Evolutionary conservation across 148 eudicot genomes (phyloP).

Genomic region (Heliosperma pusillum): DNA sequence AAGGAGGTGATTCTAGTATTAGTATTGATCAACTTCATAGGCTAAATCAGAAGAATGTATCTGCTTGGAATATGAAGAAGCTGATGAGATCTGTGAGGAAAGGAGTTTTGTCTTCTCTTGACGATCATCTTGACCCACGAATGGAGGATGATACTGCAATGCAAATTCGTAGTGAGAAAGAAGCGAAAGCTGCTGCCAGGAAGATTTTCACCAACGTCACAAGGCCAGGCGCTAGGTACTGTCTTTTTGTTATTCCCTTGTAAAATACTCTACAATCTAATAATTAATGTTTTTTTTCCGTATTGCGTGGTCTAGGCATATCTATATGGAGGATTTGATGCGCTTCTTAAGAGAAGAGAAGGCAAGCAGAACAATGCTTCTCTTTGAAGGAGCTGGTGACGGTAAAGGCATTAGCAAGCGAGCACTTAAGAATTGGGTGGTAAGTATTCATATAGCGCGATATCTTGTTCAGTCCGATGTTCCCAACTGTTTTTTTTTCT

Average conservation of each 20-base stretch:
- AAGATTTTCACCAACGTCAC: constrained; percentile 62
- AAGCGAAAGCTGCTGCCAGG: constrained; percentile 69
- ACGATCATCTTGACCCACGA: constrained; percentile 55
- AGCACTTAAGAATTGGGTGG: constrained; percentile 11
- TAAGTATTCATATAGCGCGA: not conserved
- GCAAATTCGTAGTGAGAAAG: constrained; percentile 60
- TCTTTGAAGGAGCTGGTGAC: constrained; percentile 6
- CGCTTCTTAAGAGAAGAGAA: constrained; percentile 80
- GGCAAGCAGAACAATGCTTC: constrained; percentile 44
- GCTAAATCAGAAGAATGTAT: constrained; percentile 75
- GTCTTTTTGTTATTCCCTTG: not conserved
- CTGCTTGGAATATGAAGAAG: constrained; percentile 98
- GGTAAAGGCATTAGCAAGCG: constrained; percentile 10
- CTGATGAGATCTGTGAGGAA: constrained; percentile 62
- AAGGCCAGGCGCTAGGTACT: constrained; percentile 54
- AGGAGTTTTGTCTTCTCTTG: constrained; percentile 62
- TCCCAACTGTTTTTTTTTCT: too few species aligned
- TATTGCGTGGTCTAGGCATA: constrained; percentile 32
- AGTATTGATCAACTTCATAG: constrained; percentile 77
- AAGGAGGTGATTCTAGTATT: constrained; percentile 39
- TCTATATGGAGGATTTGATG: constrained; percentile 59
- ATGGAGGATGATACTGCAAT: constrained; percentile 53
- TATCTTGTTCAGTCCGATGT: too few species aligned
- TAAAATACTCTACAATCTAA: not conserved
- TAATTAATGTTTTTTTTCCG: not conserved